Conservation (phyloP, 768 basidiomycete species). For the Hygrocybe coccinea region DNA sequence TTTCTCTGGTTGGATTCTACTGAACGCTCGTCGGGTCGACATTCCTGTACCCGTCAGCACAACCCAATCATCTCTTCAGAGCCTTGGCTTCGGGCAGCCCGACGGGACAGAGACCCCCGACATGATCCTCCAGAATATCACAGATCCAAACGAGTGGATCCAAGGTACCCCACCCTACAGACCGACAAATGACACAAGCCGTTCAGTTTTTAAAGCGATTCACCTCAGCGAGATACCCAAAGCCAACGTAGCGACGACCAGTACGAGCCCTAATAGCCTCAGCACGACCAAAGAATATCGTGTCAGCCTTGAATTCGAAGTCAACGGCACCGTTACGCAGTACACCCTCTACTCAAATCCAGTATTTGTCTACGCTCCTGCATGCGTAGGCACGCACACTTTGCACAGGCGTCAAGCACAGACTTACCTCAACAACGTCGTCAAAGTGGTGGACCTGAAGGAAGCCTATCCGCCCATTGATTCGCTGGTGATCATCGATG, state of each 20-base stretch:
- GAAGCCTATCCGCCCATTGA: slow-evolving; percentile 5
- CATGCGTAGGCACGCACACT: slow-evolving; percentile 3
- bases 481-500: slow-evolving; percentile 8
- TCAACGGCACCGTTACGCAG: slow-evolving; percentile 3
- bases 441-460: slow-evolving; percentile 2
- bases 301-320: slow-evolving; percentile 3
- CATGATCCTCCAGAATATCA: not conserved
- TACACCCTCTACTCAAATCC: slow-evolving; percentile 8
- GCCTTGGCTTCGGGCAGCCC: slow-evolving; percentile 2
- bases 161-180: not conserved
- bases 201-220: not conserved
- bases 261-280: too few relatives aligned
- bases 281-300: slow-evolving; percentile 5
- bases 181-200: not conserved
- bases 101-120: slow-evolving; percentile 1
- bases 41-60: slow-evolving; percentile 3
- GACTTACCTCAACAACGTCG: not conserved
- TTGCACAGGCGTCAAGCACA: slow-evolving; percentile 6
- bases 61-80: slow-evolving; percentile 1
- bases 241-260: not conserved
- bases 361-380: slow-evolving; percentile 4
- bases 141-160: slow-evolving; percentile 6
- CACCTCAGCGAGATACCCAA: slow-evolving; percentile 2
- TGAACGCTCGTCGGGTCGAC: slow-evolving; percentile 6
- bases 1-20: slow-evolving; percentile 6